Conservation (phyloP, 352 stramenopile genomes). For the Phytopythium sindhum region DNA sequence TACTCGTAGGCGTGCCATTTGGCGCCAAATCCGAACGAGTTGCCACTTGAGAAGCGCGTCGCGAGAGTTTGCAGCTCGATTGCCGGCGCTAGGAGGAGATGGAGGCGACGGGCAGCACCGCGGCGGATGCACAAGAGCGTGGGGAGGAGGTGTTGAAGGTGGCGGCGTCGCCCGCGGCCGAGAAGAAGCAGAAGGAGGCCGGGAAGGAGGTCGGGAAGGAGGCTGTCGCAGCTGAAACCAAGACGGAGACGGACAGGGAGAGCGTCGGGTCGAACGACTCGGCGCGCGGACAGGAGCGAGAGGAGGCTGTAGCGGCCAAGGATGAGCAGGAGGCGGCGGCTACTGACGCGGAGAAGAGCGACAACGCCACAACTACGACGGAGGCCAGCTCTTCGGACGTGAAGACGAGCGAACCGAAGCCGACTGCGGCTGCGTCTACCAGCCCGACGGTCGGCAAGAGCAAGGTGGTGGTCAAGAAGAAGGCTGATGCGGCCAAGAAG, state of each 20-base stretch:
- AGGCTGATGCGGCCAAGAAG: not conserved
- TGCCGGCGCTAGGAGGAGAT: not conserved
- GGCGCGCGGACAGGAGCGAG: not conserved
- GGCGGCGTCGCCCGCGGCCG: constrained; percentile 2
- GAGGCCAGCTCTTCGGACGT: no score
- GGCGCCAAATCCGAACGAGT: not conserved
- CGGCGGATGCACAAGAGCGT: not conserved
- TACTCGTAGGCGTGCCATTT: not conserved
- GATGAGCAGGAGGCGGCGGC: not conserved
- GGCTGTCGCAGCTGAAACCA: not conserved
- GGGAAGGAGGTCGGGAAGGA: not conserved
- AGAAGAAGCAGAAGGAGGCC: not conserved
- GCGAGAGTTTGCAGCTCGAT: not conserved
- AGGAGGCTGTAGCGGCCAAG: not conserved
- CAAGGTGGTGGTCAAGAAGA: not conserved
- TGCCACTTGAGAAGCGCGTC: not conserved
- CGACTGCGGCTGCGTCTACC: no score
- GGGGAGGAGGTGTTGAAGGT: not conserved
- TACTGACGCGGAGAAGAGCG: not conserved
- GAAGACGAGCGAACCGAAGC: not conserved
- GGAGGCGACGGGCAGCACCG: not conserved
- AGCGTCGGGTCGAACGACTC: constrained; percentile 8
- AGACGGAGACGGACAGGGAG: constrained; percentile 10
- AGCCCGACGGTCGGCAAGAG: not conserved
- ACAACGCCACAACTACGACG: not conserved